Evolutionary conservation across 345 rosid genomes (phyloP).

Genomic region (Schrenkiella parvula): DNA sequence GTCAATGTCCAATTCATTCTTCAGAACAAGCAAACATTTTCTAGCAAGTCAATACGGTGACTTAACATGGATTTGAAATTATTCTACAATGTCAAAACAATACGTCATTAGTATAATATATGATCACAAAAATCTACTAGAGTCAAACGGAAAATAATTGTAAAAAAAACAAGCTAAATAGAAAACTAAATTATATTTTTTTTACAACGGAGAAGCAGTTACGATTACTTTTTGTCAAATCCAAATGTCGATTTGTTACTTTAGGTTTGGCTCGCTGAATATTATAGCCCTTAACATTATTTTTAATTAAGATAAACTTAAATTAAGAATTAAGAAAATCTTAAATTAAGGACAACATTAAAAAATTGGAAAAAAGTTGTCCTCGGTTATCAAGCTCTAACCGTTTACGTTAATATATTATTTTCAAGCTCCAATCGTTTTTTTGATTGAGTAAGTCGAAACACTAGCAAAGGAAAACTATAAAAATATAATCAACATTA

Average conservation of each 20-base stretch:
- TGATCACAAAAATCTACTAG: neutral
- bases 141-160: neutral
- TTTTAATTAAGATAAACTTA: too few relatives aligned
- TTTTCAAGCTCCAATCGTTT: too few relatives aligned
- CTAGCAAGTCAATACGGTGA: neutral
- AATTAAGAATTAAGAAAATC: too few relatives aligned
- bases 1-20: conserved; percentile 10
- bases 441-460: too few relatives aligned
- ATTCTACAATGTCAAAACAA: neutral
- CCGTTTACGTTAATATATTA: too few relatives aligned
- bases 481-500: too few relatives aligned
- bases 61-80: neutral
- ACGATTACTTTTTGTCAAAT: neutral
- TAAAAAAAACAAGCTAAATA: neutral
- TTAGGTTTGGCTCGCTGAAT: neutral
- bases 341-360: too few relatives aligned
- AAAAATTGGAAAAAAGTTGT: too few relatives aligned
- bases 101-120: neutral
- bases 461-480: too few relatives aligned
- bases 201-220: neutral
- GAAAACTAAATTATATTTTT: neutral
- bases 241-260: neutral
- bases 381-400: too few relatives aligned
- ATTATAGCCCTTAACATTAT: neutral
- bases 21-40: neutral